These are phyloP conservation scores for Aspergillus uvarum DNA, from an alignment of 2,329 filamentous ascomycete species.

Conservation along the genomic window DNA sequence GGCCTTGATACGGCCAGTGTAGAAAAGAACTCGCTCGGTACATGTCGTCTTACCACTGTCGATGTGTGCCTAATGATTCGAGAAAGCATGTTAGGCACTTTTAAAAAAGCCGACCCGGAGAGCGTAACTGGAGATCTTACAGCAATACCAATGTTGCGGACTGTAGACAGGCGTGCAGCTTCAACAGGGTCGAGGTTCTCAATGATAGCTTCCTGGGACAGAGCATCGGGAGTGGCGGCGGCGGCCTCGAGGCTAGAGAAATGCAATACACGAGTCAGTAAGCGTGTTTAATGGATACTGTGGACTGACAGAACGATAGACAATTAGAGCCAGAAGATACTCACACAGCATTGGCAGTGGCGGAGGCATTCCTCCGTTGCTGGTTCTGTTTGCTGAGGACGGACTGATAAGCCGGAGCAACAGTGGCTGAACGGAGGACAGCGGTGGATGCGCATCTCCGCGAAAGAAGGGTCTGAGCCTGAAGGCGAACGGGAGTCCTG, in stretches of 20 bases:
- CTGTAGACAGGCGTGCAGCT: slow-evolving; percentile 71
- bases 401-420: slow-evolving; percentile 36
- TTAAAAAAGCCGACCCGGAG: neutral
- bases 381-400: slow-evolving; percentile 42
- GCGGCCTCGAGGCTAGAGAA: slow-evolving; percentile 56
- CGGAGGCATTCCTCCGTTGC: slow-evolving; percentile 45
- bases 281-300: neutral
- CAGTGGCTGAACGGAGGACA: slow-evolving; percentile 34
- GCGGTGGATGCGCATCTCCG: slow-evolving; percentile 42
- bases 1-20: slow-evolving; percentile 92
- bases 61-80: slow-evolving; percentile 73
- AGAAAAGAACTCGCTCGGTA: slow-evolving; percentile 95
- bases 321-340: slow-evolving; percentile 14
- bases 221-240: slow-evolving; percentile 54
- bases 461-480: slow-evolving; percentile 37
- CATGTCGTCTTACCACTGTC: slow-evolving; percentile 97
- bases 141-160: slow-evolving; percentile 97
- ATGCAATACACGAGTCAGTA: slow-evolving; percentile 14
- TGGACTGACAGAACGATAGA: neutral
- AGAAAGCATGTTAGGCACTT: neutral
- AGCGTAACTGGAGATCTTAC: slow-evolving; percentile 50
- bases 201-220: slow-evolving; percentile 67
- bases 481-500: slow-evolving; percentile 34
- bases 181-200: slow-evolving; percentile 80
- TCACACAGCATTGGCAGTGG: slow-evolving; percentile 47